Conservation (phyloP, 805 yeast species). For the Wickerhamomyces xylosicus region DNA sequence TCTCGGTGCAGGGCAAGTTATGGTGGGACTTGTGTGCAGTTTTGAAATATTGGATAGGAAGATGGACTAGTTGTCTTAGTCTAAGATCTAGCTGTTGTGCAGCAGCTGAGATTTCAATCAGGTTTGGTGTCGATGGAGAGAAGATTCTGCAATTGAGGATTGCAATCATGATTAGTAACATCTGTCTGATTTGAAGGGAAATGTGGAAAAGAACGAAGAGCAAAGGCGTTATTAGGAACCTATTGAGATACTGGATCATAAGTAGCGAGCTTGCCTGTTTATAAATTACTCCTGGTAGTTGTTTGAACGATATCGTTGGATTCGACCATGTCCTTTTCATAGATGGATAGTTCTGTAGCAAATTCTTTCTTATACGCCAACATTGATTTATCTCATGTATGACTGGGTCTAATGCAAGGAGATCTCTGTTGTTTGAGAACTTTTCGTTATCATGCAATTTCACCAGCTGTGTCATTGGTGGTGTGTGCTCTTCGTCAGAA, state of each 20-base stretch:
- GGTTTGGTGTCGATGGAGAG: constrained; percentile 15
- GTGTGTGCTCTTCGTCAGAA: neutral
- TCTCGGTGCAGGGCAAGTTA: constrained; percentile 25
- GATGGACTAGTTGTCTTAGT: constrained; percentile 61
- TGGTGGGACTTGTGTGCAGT: constrained; percentile 24
- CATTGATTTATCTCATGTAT: neutral
- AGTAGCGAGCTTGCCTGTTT: neutral
- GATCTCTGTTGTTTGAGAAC: neutral
- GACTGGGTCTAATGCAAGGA: neutral
- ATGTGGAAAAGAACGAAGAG: constrained; percentile 5
- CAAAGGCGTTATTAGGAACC: constrained; percentile 8
- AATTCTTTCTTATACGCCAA: neutral
- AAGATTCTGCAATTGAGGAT: constrained; percentile 21
- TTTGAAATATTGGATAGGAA: constrained; percentile 70
- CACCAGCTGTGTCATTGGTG: neutral
- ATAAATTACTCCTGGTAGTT: neutral
- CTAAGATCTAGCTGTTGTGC: constrained; percentile 75
- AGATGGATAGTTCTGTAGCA: neutral
- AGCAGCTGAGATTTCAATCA: constrained; percentile 42
- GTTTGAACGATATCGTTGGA: neutral
- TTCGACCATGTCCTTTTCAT: neutral
- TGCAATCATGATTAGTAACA: constrained; percentile 8
- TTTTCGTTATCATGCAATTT: neutral
- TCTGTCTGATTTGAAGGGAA: constrained; percentile 7
- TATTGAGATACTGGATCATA: neutral